These are phyloP conservation scores for Tetrapisispora namnaoensis DNA, from an alignment of 805 yeast genomes.

Conservation along the genomic window DNA sequence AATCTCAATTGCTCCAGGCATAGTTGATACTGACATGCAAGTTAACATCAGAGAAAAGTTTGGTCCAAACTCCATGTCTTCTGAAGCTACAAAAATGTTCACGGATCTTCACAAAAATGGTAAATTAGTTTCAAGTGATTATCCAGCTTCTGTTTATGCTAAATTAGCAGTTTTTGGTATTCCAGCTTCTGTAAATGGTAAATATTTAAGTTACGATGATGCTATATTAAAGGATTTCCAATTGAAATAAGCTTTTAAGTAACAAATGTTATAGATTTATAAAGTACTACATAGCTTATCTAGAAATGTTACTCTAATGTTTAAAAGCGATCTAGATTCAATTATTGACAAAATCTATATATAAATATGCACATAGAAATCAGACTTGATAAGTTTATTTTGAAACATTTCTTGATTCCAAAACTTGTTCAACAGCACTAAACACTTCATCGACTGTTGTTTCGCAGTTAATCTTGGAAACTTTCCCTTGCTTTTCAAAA, in stretches of 20 bases:
- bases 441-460: slow-evolving; percentile 74
- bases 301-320: not conserved
- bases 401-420: slow-evolving; percentile 6
- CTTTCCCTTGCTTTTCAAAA: slow-evolving; percentile 62
- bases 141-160: slow-evolving; percentile 65
- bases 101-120: slow-evolving; percentile 47
- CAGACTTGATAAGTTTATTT: not conserved
- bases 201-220: slow-evolving; percentile 55
- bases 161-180: slow-evolving; percentile 56
- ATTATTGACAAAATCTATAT: not conserved
- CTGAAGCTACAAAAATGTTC: slow-evolving; percentile 51
- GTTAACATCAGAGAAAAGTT: slow-evolving; percentile 56
- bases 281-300: not conserved
- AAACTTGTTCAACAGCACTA: slow-evolving; percentile 42
- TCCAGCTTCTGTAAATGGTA: slow-evolving; percentile 50
- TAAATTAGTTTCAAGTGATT: slow-evolving; percentile 53
- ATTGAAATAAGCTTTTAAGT: not conserved
- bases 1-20: slow-evolving; percentile 86
- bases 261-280: not conserved
- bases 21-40: slow-evolving; percentile 89
- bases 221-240: slow-evolving; percentile 1
- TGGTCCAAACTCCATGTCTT: slow-evolving; percentile 50
- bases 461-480: slow-evolving; percentile 70
- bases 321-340: no score
- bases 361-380: no score